Evolutionary conservation across 768 basidiomycete species (phyloP).

Genomic region (Grammothele lineata): DNA sequence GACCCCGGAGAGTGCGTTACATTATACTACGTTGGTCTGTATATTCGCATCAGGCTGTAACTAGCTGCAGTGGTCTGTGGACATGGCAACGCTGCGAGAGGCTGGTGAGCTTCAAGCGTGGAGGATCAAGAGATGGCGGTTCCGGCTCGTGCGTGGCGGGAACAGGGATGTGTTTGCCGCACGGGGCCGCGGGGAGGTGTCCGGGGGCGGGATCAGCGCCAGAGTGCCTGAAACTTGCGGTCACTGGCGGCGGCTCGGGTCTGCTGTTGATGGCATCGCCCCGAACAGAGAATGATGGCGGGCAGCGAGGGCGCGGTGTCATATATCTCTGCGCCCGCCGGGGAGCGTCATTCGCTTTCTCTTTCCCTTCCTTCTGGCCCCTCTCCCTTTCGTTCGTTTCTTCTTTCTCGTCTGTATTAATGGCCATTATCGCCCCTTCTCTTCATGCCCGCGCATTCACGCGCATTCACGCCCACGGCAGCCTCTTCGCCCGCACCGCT

Average conservation of each 20-base stretch:
- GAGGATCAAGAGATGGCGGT: no score
- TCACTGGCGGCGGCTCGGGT: no score
- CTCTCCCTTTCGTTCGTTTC: conserved; percentile 7
- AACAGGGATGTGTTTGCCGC: no score
- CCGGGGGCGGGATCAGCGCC: conserved; percentile 2
- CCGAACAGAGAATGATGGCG: conserved; percentile 16
- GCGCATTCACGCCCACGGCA: conserved; percentile 1
- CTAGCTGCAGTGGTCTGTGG: conserved; percentile 9
- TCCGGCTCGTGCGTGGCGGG: no score
- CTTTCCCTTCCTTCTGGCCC: not conserved
- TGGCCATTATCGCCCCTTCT: conserved; percentile 10
- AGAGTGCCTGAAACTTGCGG: conserved; percentile 9
- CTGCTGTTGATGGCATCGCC: no score
- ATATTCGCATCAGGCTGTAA: conserved; percentile 8
- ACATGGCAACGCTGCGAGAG: conserved; percentile 6
- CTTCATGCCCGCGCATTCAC: conserved; percentile 2
- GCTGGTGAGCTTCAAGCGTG: conserved; percentile 1
- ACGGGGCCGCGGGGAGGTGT: not conserved
- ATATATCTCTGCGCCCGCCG: conserved; percentile 3
- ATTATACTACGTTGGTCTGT: not conserved
- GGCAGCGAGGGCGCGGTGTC: conserved; percentile 11
- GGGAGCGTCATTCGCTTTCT: conserved; percentile 9
- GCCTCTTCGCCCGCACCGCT: conserved; percentile 1
- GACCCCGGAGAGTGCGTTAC: conserved; percentile 12
- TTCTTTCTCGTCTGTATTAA: conserved; percentile 8